phyloP scores from a whole-genome alignment of 441 rosid genomes.

The Isatis lusitanica region DNA sequence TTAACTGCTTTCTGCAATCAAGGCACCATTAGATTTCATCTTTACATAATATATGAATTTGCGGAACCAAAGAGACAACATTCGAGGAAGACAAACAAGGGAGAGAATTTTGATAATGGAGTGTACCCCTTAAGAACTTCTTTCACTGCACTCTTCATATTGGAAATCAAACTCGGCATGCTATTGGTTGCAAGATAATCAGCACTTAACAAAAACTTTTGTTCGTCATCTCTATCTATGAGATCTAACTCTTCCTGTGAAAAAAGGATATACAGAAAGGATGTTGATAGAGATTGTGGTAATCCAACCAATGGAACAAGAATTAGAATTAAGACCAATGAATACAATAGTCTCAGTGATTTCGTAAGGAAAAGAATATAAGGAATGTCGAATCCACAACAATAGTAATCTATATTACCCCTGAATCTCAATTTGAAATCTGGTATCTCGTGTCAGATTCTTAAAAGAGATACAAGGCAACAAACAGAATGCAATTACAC shows the following conservation, averaged over 20 bases:
- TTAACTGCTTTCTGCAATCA: constrained; percentile 71
- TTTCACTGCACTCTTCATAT: constrained; percentile 58
- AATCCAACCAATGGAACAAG: constrained; percentile 1
- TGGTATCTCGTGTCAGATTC: neutral
- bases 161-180: constrained; percentile 49
- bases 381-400: neutral
- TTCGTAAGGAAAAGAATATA: neutral
- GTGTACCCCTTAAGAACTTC: constrained; percentile 79
- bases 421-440: neutral
- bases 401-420: neutral
- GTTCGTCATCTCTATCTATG: constrained; percentile 66
- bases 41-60: constrained; percentile 1
- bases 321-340: constrained; percentile 3
- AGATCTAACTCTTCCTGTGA: constrained; percentile 65
- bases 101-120: neutral
- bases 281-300: neutral
- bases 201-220: constrained; percentile 66
- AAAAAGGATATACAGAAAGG: neutral
- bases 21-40: constrained; percentile 1
- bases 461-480: neutral
- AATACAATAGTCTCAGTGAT: neutral
- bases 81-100: neutral
- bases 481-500: neutral
- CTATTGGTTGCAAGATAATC: constrained; percentile 74
- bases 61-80: neutral